phyloP scores from a whole-genome alignment of 2,329 filamentous ascomycete species.

The Cytospora piceae region DNA sequence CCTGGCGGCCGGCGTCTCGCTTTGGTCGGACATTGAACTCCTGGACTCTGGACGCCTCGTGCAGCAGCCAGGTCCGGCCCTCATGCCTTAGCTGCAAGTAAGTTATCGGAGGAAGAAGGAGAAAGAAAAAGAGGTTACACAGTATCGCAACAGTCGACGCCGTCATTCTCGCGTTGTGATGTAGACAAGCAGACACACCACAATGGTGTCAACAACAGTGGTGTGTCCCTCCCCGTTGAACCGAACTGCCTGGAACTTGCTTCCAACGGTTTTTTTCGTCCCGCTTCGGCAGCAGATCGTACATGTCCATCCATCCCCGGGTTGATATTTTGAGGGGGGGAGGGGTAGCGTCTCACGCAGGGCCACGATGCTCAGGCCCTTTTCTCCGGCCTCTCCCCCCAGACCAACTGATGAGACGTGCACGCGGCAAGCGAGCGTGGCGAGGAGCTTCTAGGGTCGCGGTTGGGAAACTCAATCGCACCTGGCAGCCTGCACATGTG shows the following conservation, averaged over 20 bases:
- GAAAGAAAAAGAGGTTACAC: neutral
- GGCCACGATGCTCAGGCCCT: conserved; percentile 21
- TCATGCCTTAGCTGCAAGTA: neutral
- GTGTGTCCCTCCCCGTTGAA: conserved; percentile 14
- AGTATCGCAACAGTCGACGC: neutral
- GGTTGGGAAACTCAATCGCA: conserved; percentile 18
- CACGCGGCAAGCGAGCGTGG: conserved; percentile 12
- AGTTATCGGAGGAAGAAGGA: neutral
- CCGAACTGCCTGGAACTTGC: neutral
- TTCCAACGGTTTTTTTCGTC: conserved; percentile 5
- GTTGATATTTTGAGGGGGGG: neutral
- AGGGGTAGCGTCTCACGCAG: neutral
- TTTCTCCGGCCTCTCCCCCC: conserved; percentile 6
- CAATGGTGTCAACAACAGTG: conserved; percentile 14
- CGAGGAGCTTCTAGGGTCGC: conserved; percentile 10
- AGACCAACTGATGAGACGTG: conserved; percentile 28
- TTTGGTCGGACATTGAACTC: neutral
- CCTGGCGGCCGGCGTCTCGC: neutral
- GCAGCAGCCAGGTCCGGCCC: neutral
- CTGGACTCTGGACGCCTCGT: neutral
- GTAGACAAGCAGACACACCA: conserved; percentile 4
- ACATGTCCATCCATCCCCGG: conserved; percentile 16
- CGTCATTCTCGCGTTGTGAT: neutral
- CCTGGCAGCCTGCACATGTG: neutral
- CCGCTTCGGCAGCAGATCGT: conserved; percentile 23